These are phyloP conservation scores for Solanum pimpinellifolium DNA, from an alignment of 257 asterid species.

Conservation along the genomic window DNA sequence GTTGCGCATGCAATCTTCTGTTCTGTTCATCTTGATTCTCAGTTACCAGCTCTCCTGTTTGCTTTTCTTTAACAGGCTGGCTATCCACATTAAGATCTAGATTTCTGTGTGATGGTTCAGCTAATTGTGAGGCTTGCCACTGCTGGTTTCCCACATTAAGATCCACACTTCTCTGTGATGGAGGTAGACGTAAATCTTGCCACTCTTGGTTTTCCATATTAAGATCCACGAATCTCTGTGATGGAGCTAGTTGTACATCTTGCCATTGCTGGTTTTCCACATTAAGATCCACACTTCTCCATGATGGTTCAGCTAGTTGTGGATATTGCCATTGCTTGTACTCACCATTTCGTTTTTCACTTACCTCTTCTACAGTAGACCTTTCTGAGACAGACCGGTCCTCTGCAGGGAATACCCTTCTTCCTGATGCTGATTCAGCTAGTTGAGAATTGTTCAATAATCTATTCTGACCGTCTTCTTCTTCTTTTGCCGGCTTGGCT, in stretches of 20 bases:
- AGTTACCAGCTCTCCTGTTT: not conserved
- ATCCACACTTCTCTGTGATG: not conserved
- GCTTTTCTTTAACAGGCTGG: not conserved
- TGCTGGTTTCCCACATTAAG: not conserved
- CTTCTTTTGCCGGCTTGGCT: not conserved
- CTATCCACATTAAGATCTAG: not conserved
- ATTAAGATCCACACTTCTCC: not conserved
- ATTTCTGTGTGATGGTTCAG: not conserved
- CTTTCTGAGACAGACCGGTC: not conserved
- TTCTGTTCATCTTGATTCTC: conserved; percentile 6
- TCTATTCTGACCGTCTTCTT: not conserved
- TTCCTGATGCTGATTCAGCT: not conserved
- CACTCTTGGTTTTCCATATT: not conserved
- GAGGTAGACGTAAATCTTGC: not conserved
- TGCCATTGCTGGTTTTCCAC: not conserved
- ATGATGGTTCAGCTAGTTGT: not conserved
- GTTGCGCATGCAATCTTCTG: conserved; percentile 1
- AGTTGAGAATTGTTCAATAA: not conserved
- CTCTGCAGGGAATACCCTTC: not conserved
- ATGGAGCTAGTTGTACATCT: not conserved
- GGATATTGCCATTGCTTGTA: not conserved
- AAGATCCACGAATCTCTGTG: not conserved
- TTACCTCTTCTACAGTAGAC: not conserved
- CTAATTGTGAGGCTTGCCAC: not conserved
- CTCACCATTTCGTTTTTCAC: not conserved